Evolutionary conservation across 139 green algal species (phyloP).

Genomic region (Chlamydomonas sp.): DNA sequence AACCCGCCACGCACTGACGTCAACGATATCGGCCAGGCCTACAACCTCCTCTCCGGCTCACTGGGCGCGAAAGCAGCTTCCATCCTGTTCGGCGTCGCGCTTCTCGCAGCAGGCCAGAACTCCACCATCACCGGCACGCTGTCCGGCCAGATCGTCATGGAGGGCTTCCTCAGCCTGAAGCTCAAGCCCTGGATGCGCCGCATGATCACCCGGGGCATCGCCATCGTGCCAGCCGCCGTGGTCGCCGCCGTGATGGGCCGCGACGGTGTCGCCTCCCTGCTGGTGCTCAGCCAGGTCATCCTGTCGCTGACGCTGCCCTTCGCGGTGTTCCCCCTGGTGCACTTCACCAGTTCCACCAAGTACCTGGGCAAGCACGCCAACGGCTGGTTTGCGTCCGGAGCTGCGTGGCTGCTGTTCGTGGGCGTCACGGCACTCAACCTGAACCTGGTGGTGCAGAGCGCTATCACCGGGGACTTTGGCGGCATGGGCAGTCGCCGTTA

Average conservation of each 20-base stretch:
- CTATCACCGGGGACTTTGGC: constrained; percentile 10
- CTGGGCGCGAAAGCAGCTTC: constrained; percentile 58
- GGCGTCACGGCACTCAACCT: constrained; percentile 65
- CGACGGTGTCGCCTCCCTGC: constrained; percentile 57
- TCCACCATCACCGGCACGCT: constrained; percentile 67
- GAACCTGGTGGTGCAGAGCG: constrained; percentile 53
- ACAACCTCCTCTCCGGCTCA: constrained; percentile 57
- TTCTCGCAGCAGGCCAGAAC: constrained; percentile 64
- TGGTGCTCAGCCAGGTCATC: constrained; percentile 67
- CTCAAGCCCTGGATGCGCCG: constrained; percentile 57
- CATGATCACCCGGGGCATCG: constrained; percentile 56
- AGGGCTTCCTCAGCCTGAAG: constrained; percentile 65
- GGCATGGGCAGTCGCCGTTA: too few relatives aligned
- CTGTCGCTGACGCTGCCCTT: constrained; percentile 73
- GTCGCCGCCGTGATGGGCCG: constrained; percentile 67
- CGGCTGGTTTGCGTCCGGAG: constrained; percentile 20
- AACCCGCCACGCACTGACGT: constrained; percentile 9
- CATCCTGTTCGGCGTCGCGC: constrained; percentile 61
- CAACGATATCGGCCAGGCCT: constrained; percentile 58
- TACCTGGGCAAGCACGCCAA: constrained; percentile 64
- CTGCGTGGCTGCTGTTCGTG: constrained; percentile 46
- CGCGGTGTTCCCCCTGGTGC: constrained; percentile 71
- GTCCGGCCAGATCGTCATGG: constrained; percentile 68
- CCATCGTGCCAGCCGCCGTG: constrained; percentile 65
- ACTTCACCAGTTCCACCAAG: constrained; percentile 62